Percentiles rank a stretch among this genome's conserved stretches.
Evolutionary conservation across 2,329 filamentous ascomycete species (phyloP).

Genomic region (Aphanoascus verrucosus): DNA sequence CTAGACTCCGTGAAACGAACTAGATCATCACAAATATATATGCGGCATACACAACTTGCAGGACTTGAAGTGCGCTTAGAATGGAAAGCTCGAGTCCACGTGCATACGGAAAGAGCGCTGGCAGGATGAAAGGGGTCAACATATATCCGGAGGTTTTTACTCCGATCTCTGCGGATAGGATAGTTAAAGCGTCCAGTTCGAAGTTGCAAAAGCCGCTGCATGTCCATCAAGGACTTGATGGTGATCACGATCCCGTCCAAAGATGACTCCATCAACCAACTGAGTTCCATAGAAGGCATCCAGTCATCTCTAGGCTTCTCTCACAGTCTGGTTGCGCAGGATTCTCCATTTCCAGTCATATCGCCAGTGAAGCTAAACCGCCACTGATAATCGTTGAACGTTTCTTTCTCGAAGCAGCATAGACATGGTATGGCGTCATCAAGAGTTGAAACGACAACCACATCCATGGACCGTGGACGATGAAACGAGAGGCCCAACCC

Average conservation of each 20-base stretch:
- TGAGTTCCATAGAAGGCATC: background rate
- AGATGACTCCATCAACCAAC: background rate
- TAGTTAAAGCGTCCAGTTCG: background rate
- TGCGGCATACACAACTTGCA: background rate
- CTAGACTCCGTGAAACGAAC: background rate
- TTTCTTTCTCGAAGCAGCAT: background rate
- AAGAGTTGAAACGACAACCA: background rate
- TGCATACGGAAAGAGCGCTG: no score
- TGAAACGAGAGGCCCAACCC: background rate
- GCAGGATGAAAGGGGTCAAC: no score
- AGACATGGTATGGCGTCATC: background rate
- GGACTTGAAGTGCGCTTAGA: no score
- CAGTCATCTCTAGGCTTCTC: background rate
- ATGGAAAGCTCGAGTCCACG: no score
- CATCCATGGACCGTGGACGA: background rate
- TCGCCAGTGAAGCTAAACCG: background rate
- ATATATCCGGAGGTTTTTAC: no score
- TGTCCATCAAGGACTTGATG: background rate
- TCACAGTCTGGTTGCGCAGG: slow-evolving; percentile 1
- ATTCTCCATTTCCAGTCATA: background rate
- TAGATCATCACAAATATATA: background rate
- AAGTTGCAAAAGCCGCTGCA: background rate
- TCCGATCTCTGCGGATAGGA: background rate
- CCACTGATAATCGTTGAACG: no score
- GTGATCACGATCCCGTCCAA: background rate